Evolutionary conservation across 2,329 filamentous ascomycete genomes (phyloP).

Genomic region (Stagonosporopsis tanaceti): DNA sequence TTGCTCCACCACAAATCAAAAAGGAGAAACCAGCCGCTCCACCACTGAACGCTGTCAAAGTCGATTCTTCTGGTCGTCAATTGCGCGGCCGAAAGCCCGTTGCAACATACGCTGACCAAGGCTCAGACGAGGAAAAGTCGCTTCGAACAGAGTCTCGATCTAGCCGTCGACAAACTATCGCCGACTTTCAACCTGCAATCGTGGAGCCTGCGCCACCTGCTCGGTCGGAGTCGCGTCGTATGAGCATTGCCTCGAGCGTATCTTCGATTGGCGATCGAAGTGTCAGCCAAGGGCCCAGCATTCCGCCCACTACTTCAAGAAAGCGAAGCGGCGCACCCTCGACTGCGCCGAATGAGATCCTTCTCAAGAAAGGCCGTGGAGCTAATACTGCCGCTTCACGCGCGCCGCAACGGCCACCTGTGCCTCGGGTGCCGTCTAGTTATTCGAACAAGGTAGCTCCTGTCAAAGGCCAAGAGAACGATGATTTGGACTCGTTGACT

Average conservation of each 20-base stretch:
- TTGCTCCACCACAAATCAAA: slow-evolving; percentile 66
- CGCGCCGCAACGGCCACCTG: slow-evolving; percentile 47
- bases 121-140: slow-evolving; percentile 50
- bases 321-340: slow-evolving; percentile 36
- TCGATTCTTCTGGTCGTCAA: slow-evolving; percentile 65
- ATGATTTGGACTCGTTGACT: slow-evolving; percentile 59
- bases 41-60: slow-evolving; percentile 44
- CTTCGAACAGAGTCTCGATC: slow-evolving; percentile 36
- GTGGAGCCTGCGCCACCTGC: slow-evolving; percentile 32
- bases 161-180: slow-evolving; percentile 51
- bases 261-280: slow-evolving; percentile 49
- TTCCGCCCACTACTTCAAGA: slow-evolving; percentile 49
- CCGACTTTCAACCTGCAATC: slow-evolving; percentile 43
- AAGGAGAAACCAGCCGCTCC: slow-evolving; percentile 59
- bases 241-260: slow-evolving; percentile 56
- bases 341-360: slow-evolving; percentile 49
- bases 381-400: slow-evolving; percentile 48
- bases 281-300: slow-evolving; percentile 47
- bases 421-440: slow-evolving; percentile 52
- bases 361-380: slow-evolving; percentile 69
- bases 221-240: slow-evolving; percentile 47
- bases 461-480: slow-evolving; percentile 39
- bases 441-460: slow-evolving; percentile 37
- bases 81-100: slow-evolving; percentile 72
- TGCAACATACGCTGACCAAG: slow-evolving; percentile 62